These are phyloP conservation scores for Jaenimonas drosophilae DNA, from an alignment of 208 protist genomes.

Conservation along the genomic window DNA sequence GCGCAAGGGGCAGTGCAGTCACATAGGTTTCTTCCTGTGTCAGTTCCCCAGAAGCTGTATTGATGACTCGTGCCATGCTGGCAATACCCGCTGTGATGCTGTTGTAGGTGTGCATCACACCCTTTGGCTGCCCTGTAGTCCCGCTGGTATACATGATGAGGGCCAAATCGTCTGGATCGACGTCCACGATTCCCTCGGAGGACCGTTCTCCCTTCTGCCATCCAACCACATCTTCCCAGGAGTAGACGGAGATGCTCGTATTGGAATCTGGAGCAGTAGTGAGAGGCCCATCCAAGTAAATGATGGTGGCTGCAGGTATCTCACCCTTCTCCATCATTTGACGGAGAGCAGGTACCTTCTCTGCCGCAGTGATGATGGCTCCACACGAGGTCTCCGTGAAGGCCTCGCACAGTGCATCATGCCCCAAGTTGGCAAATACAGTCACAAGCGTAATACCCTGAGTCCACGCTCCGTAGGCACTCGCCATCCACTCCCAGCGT, in stretches of 20 bases:
- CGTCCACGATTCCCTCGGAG: neutral
- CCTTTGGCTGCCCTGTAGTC: conserved; percentile 50
- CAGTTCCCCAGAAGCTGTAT: conserved; percentile 17
- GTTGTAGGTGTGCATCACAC: conserved; percentile 34
- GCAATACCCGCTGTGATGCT: conserved; percentile 12
- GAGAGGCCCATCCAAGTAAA: conserved; percentile 12
- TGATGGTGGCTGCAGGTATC: conserved; percentile 8
- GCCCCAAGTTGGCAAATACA: conserved; percentile 31
- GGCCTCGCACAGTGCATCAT: conserved; percentile 16
- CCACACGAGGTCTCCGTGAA: conserved; percentile 15
- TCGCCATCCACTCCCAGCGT: conserved; percentile 29
- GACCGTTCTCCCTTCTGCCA: conserved; percentile 5
- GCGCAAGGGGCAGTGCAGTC: conserved; percentile 53
- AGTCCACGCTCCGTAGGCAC: conserved; percentile 24
- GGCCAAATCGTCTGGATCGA: conserved; percentile 9
- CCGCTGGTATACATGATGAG: conserved; percentile 65
- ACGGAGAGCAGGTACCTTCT: conserved; percentile 10
- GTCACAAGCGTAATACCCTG: conserved; percentile 21
- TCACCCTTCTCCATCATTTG: conserved; percentile 9
- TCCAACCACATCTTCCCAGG: conserved; percentile 26
- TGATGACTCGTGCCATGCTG: conserved; percentile 4
- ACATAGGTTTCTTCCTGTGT: conserved; percentile 32
- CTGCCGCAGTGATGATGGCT: conserved; percentile 13
- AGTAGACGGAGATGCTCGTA: conserved; percentile 5
- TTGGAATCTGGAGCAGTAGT: too few relatives aligned